Evolutionary conservation across 805 yeast species (phyloP), one percentile per base, ranked within the genome.

Genomic region (Metschnikowia gelsemii): DNA sequence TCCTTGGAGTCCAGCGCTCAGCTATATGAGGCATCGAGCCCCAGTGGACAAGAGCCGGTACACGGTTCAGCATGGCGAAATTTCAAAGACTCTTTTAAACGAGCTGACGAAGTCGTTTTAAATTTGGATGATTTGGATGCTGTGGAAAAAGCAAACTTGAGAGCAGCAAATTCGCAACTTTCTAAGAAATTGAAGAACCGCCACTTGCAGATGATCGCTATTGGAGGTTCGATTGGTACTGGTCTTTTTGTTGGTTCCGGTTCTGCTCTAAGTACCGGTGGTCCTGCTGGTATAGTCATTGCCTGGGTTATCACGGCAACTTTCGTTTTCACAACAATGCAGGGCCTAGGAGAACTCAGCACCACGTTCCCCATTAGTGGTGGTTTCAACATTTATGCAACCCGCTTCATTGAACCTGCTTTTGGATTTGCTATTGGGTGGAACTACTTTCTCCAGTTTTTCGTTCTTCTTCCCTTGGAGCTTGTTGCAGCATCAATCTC

Each of bases 151-250:
- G 63, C 63, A 35, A 63, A 63, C 30, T 35, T 58, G 17, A 47
- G 52, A 20, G 48, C 62, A 2, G 59, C 62, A 25, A 52, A 51
- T 36, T 51, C 55, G 23, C 49, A 43, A 32, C 50, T 50, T n/a
- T 32, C 50, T 12, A 48, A 46, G 35, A 40, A 40, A 19, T 46
- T 51, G 38, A 79, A 76, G 52, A 74, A 78, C 31, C 72, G 90
- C 56, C 91, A 86, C 59, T 63, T 86, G 51, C 80, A 82, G 46
- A 81, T 84, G 87, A 86, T 86, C 64, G 89, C 93, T 37, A 70
- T 86, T 47, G 93, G 91, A 51, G 90, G 91, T 31, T 76, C 84
- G 45, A 85, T 87, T 51, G 96, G 95, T 53, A 82, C 91, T 7
- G 95, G 93, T 56, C 69, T 87, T 38, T 79, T 87, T 47, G 84